Evolutionary conservation across 1,284 basidiomycete genomes (phyloP).

Genomic region (Fomes fomentarius): DNA sequence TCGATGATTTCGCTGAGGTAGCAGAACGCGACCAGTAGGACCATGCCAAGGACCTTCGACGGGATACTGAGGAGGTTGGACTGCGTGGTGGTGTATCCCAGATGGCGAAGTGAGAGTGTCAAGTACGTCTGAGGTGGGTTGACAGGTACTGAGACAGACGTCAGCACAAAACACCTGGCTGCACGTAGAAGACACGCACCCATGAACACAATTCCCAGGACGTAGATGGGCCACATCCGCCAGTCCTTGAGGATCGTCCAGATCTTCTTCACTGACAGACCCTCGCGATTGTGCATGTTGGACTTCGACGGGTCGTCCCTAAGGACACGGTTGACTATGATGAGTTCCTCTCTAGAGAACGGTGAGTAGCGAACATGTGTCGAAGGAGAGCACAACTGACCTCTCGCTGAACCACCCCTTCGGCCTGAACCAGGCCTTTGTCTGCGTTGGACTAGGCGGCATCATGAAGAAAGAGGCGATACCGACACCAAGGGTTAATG

Average conservation of each 20-base stretch:
- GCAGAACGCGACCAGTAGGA: conserved; percentile 47
- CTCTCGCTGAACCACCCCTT: conserved; percentile 72
- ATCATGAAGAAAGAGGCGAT: conserved; percentile 69
- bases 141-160: conserved; percentile 47
- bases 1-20: conserved; percentile 59
- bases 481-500: conserved; percentile 58
- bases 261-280: conserved; percentile 56
- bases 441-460: conserved; percentile 72
- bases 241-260: conserved; percentile 64
- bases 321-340: conserved; percentile 58
- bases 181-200: conserved; percentile 25
- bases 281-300: conserved; percentile 82
- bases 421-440: conserved; percentile 65
- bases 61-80: conserved; percentile 68
- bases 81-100: conserved; percentile 65
- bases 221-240: conserved; percentile 73
- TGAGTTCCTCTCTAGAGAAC: conserved; percentile 37
- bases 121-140: conserved; percentile 58
- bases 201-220: conserved; percentile 47
- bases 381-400: conserved; percentile 14
- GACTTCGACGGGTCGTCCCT: conserved; percentile 75
- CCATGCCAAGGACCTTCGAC: conserved; percentile 38
- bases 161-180: conserved; percentile 24
- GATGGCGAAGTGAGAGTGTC: conserved; percentile 59
- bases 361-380: background rate